Base-by-base conservation (phyloP, 352 stramenopile species). In the Elongisporangium prolatum region DNA sequence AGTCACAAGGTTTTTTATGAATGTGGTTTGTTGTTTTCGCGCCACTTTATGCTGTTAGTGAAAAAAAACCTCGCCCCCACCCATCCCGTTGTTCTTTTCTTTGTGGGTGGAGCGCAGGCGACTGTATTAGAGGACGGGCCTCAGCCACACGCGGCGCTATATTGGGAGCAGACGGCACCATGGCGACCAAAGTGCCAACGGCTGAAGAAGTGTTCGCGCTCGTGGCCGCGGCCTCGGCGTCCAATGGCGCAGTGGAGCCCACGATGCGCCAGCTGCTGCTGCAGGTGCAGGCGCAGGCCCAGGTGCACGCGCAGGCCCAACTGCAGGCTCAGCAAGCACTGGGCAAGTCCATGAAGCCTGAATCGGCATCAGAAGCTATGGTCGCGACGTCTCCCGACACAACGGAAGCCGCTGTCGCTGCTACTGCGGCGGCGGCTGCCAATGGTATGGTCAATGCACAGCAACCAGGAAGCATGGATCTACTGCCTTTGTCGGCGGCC, bases 161-260 rank as follows among this genome's bases (percentile, higher is more conserved):
- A 70, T 64, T 64, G 59, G 37, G 59, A 51, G 34, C 18, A 60
- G 21, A 52, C 25, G 44, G 25, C 38, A 60, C 48, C 48, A 71
- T 71, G 61, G 60, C 65, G 50, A 68, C 67, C 60, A 89, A 86
- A 69, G 68, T 68, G 38, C 72, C 74, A 52, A 74, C 74, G 21
- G 56, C 76, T 17, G 75, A 86, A 49, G 75, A 88, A 28, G 75
- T 86, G 64, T 57, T 88, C 49, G 77, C 73, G 57, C 77, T 89
- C 20, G 75, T 84, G 52, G 67, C 71, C 58, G 74, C 74, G 53
- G 57, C 71, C 47, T 73, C 61, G 52, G 65, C 57, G 38, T 59
- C 65, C 34, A 67, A 73, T 50, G 65, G 64, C 22, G 67, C 56
- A 4, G 28, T 78, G 38, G 72, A 84, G 37, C 66, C 77, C 11